phyloP scores from a whole-genome alignment of 2,329 filamentous ascomycete genomes.

The Aspergillus fijiensis region DNA sequence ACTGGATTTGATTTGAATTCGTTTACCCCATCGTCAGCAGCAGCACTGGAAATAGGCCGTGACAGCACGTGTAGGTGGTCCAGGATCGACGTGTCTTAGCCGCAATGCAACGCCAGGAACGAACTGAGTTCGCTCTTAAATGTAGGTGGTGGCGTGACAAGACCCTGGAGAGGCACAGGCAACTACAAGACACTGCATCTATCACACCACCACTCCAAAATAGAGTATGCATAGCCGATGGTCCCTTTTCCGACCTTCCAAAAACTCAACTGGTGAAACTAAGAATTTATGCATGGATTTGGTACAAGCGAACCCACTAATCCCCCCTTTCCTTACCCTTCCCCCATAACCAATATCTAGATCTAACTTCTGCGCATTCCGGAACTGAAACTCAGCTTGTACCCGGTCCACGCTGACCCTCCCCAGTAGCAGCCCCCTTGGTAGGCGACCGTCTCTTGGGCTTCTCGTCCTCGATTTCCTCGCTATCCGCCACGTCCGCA shows the following conservation, averaged over 20 bases:
- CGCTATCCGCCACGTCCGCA: conserved; percentile 26
- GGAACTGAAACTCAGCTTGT: neutral
- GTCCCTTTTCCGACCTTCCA: no score
- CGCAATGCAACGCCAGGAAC: neutral
- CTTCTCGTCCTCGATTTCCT: conserved; percentile 29
- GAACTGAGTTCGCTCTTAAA: neutral
- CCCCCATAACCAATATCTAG: neutral
- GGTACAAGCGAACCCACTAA: neutral
- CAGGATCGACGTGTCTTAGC: no score
- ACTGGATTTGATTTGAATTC: no score
- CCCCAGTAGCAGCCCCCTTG: conserved; percentile 5
- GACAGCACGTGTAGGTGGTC: neutral
- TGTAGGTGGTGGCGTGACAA: no score
- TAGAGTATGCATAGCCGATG: no score
- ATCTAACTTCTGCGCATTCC: neutral
- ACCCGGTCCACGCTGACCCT: neutral
- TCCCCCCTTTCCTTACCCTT: neutral
- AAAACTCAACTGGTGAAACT: no score
- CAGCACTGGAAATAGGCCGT: no score
- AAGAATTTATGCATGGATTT: neutral
- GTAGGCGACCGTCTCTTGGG: conserved; percentile 18
- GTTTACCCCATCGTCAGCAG: no score
- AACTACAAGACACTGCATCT: no score
- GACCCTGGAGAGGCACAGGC: no score
- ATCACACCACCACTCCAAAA: no score